phyloP scores from a whole-genome alignment of 192 early-diverging fungal species.

The Nowakowskiella sp. region DNA sequence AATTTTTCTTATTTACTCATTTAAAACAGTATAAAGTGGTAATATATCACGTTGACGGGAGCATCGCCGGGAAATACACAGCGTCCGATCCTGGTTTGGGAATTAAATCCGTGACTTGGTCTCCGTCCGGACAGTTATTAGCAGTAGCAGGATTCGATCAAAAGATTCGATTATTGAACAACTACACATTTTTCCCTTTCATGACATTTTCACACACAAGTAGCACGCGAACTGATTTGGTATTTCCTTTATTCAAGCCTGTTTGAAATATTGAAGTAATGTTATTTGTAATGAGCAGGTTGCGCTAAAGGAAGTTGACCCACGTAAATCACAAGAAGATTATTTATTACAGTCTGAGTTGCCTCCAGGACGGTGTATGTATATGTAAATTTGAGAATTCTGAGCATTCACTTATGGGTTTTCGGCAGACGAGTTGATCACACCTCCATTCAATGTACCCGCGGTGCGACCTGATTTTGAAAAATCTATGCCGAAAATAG shows the following conservation, averaged over 20 bases:
- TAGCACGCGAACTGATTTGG: not conserved
- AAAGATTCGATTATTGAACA: constrained; percentile 63
- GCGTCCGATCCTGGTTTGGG: constrained; percentile 61
- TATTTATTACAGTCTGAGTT: constrained; percentile 1
- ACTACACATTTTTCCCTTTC: constrained; percentile 62
- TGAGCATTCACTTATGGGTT: not conserved
- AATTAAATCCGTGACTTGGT: constrained; percentile 68
- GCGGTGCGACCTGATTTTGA: constrained; percentile 51
- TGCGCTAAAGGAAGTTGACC: constrained; percentile 3
- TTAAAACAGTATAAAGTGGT: constrained; percentile 53
- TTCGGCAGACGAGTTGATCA: constrained; percentile 41
- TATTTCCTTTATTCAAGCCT: not conserved
- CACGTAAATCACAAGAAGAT: constrained; percentile 24
- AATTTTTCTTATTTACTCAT: not conserved
- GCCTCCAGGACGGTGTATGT: no score
- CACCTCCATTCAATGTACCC: constrained; percentile 50
- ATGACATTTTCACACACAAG: constrained; percentile 53
- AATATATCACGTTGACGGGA: constrained; percentile 64
- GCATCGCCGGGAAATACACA: constrained; percentile 30
- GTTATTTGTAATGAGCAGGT: no score
- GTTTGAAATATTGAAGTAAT: no score
- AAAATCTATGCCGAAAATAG: constrained; percentile 64
- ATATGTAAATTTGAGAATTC: not conserved
- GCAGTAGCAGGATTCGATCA: constrained; percentile 83
- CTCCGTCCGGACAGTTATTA: constrained; percentile 63